Evolutionary conservation across 305 asterid species (phyloP), one percentile per base, ranked within the genome.

Genomic region (Solanum chacoense): DNA sequence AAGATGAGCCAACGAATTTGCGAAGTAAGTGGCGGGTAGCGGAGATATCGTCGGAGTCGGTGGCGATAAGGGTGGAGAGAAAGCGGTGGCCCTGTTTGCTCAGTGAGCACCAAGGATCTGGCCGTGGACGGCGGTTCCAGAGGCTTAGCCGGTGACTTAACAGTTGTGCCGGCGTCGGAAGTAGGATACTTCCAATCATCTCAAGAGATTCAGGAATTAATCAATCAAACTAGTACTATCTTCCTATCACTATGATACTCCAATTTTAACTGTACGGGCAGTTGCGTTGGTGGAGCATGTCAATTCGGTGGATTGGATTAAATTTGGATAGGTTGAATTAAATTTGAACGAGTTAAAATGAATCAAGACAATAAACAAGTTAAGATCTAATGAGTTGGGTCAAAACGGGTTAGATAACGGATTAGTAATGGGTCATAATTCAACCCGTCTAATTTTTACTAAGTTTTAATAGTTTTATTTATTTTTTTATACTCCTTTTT

Each of bases 11-110:
- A 1, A 95, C 95, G 89, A 97, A 97, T 92, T 95, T 96, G 88
- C 95, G 95, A 89, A 96, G 94, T 32, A 94, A 89, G 76, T 93
- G 87, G 45, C 79, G 87, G 89, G 93, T 89, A n/a, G 85, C 34
- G 40, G 94, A 88, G 26, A 92, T 90, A 72, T 91, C 92, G 20
- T 88, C 90, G 24, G 90, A 38, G 90, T 78, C 26, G 77, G 77
- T 59, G 81, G 94, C 86, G 91, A 93, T 93, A 91, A 94, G 90
- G 72, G 97, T 89, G 81, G 94, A 90, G 89, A 97, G 91, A 81
- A 96, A 91, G 80, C 99, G 94, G 24, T 94, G 89, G 28, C 98
- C 98, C 86, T 97, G 98, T 91, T 96, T 96, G 87, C 94, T 94
- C 50, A 97, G 91, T 13, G 89, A 89, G 85, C 96, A 93, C 32